A percentile compares a stretch with the other conserved stretches of the same genome.
Evolutionary conservation across 2,329 filamentous ascomycete genomes (phyloP).

Genomic region (Aspergillus sp.): DNA sequence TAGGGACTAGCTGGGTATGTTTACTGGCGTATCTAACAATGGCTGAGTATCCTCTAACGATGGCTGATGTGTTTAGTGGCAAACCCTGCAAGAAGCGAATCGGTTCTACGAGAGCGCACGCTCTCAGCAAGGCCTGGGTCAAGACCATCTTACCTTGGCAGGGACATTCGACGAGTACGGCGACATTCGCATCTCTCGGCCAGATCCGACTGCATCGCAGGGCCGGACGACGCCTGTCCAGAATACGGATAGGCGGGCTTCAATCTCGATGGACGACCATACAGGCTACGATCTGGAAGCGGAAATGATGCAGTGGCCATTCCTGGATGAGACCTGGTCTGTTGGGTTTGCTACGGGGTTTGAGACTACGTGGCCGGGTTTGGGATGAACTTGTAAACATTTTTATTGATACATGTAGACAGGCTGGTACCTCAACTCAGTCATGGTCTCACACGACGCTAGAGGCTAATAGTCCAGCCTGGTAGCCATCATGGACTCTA

Average conservation of each 20-base stretch:
- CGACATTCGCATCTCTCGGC: conserved; percentile 34
- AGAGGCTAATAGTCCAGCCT: too few species aligned
- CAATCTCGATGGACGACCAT: conserved; percentile 13
- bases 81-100: conserved; percentile 36
- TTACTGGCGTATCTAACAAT: too few species aligned
- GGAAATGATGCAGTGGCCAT: conserved; percentile 41
- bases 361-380: conserved; percentile 30
- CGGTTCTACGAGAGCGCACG: conserved; percentile 35
- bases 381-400: neutral
- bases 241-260: neutral
- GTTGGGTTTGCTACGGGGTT: conserved; percentile 34
- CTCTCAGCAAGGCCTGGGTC: conserved; percentile 23
- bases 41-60: too few species aligned
- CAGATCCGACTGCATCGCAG: conserved; percentile 16
- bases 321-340: conserved; percentile 38
- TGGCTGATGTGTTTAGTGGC: conserved; percentile 26
- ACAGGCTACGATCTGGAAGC: conserved; percentile 29
- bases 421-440: too few species aligned
- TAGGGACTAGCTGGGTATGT: conserved; percentile 35
- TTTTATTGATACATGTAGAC: too few species aligned
- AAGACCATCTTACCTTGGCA: conserved; percentile 31
- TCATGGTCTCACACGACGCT: neutral
- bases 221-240: neutral
- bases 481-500: neutral
- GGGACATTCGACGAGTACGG: conserved; percentile 39